Evolutionary conservation across 2,329 filamentous ascomycete genomes (phyloP), one percentile per base, ranked within the genome.

Genomic region (Cercospora sp.): DNA sequence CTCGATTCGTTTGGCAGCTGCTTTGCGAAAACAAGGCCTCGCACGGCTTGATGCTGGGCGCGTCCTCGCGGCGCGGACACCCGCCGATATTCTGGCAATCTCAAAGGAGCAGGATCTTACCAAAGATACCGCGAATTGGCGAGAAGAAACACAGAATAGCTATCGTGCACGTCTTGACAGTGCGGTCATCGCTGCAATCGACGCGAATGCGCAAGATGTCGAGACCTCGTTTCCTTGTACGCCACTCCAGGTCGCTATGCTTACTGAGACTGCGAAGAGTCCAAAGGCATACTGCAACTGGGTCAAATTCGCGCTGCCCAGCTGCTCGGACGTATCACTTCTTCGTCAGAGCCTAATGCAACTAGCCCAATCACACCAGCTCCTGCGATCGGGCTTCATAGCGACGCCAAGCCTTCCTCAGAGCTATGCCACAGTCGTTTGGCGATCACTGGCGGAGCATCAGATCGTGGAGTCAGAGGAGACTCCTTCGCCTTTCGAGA

Each of bases 211-310:
- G 16, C 26, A 65, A 18, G 63, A 74, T 3, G 60, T 80, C 21
- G 76, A 81, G 18, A 79, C 81, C 28, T 77, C 87, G 4, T 74
- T 86, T 18, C 85, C 85, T 4, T 95, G 92, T 77, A 94, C 89
- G 3, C 85, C 89, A 13, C 82, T 95, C 9, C 94, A 97, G 74
- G 81, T 85, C 18, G 89, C 92, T 1, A 96, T 97, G 92, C 83
- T 97, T 16, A 84, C 87, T 0, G 92, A 97, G 80, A 94, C 92
- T 0, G 79, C 84, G 2, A 83, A 81, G 18, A 82, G 89, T 68
- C 71, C 83, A 1, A 80, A 79, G 58, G 84, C 89, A 7, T 97
- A 97, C 76, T 91, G 90, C 80, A 97, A 97, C 73, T 89, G 89
- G 82, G 81, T 95, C 10, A 86, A 91, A 72, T 77, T 96, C 1